A percentile compares a stretch with the other conserved stretches of the same genome.
These are phyloP conservation scores for Aureobasidium musti DNA, from an alignment of 2,329 filamentous ascomycete genomes.

Conservation along the genomic window DNA sequence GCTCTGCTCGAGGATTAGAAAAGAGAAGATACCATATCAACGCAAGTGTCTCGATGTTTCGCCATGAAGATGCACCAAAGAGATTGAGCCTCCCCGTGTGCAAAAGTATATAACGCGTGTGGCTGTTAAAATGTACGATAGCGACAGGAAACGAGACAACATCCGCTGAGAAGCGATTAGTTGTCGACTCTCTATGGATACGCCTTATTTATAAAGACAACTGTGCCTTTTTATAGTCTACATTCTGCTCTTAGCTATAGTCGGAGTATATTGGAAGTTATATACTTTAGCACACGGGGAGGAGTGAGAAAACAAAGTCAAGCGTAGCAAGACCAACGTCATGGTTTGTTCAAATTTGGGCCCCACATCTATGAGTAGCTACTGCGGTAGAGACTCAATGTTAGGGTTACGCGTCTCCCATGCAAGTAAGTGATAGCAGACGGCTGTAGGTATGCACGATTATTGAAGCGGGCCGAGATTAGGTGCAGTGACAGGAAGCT, in stretches of 20 bases:
- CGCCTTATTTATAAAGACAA: too few species aligned
- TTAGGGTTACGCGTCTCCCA: not conserved
- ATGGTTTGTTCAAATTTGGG: not conserved
- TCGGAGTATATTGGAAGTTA: too few species aligned
- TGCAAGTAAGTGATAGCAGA: not conserved
- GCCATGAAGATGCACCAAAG: not conserved
- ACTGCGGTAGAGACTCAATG: not conserved
- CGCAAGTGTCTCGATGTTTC: not conserved
- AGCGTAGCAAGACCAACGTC: not conserved
- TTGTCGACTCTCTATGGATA: too few species aligned
- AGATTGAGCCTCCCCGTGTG: too few species aligned
- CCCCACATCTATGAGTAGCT: conserved; percentile 2
- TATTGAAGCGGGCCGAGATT: not conserved
- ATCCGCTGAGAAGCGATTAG: too few species aligned
- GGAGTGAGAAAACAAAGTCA: not conserved
- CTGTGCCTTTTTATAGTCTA: too few species aligned
- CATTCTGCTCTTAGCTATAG: too few species aligned
- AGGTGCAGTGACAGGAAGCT: not conserved
- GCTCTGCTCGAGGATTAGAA: conserved; percentile 32
- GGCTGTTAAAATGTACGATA: too few species aligned
- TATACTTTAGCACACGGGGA: too few species aligned
- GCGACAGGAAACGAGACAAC: too few species aligned
- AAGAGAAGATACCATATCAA: not conserved
- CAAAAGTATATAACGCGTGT: too few species aligned
- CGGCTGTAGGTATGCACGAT: not conserved